A percentile compares a stretch with the other conserved stretches of the same genome.
Conservation (phyloP, 306 rosid genomes). For the Prunus kanzakura region DNA sequence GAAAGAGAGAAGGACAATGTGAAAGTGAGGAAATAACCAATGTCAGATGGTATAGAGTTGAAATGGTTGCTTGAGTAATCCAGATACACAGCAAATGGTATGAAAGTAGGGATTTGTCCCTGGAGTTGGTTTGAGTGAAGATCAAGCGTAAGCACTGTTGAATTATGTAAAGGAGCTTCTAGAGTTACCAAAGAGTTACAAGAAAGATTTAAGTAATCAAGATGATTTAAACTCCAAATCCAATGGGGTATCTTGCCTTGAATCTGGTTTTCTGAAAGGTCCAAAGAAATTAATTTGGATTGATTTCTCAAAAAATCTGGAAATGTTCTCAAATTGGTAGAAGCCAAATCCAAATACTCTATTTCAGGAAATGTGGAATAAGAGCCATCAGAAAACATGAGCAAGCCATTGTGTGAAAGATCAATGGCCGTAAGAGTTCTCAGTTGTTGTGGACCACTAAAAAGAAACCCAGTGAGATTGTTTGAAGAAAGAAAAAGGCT, state of each 20-base stretch:
- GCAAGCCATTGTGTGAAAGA: not conserved
- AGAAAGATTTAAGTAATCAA: slow-evolving; percentile 5
- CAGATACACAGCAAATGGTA: not conserved
- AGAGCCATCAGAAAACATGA: not conserved
- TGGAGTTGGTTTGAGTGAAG: not conserved
- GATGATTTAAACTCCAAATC: not conserved
- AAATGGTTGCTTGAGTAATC: slow-evolving; percentile 27
- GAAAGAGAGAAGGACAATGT: slow-evolving; percentile 12
- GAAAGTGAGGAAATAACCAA: not conserved
- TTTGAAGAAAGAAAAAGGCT: not conserved
- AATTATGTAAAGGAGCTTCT: not conserved
- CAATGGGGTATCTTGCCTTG: slow-evolving; percentile 14
- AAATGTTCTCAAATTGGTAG: not conserved
- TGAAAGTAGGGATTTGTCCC: slow-evolving; percentile 11
- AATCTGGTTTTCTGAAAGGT: slow-evolving; percentile 31
- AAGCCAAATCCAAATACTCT: not conserved
- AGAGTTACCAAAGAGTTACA: not conserved
- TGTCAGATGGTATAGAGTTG: not conserved
- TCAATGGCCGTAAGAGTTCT: too few species aligned
- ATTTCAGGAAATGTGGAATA: not conserved
- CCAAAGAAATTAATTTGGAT: not conserved
- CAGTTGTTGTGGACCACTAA: not conserved
- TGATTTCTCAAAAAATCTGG: not conserved
- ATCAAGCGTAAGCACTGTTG: not conserved
- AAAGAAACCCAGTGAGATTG: not conserved